Evolutionary conservation across 768 basidiomycete genomes (phyloP).

Genomic region (Agrocybe pediades): DNA sequence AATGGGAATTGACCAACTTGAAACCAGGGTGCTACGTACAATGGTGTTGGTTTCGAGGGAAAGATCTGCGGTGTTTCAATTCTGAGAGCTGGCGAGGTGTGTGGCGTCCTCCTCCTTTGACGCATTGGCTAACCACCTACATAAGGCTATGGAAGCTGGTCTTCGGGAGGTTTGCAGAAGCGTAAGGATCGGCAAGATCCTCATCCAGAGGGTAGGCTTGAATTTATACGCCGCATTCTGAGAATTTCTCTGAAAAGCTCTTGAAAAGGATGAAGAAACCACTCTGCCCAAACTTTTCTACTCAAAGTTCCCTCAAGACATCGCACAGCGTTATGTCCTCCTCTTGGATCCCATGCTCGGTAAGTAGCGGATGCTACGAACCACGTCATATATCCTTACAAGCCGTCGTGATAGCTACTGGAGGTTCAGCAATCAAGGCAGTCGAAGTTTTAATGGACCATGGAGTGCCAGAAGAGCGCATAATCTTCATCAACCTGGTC

Average conservation of each 20-base stretch:
- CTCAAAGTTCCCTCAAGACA: slow-evolving; percentile 93
- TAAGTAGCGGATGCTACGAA: not conserved
- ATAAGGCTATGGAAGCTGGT: slow-evolving; percentile 95
- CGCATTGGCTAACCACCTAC: not conserved
- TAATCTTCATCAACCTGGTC: slow-evolving; percentile 93
- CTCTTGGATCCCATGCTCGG: slow-evolving; percentile 47
- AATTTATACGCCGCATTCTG: not conserved
- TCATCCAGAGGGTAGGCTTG: slow-evolving; percentile 86
- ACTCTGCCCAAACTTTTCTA: slow-evolving; percentile 92
- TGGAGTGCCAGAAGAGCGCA: slow-evolving; percentile 92
- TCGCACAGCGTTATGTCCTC: slow-evolving; percentile 87
- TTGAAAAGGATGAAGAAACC: slow-evolving; percentile 91
- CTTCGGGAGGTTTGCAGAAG: slow-evolving; percentile 93
- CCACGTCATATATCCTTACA: not conserved
- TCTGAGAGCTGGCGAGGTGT: slow-evolving; percentile 88
- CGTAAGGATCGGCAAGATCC: slow-evolving; percentile 94
- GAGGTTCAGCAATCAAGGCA: slow-evolving; percentile 97
- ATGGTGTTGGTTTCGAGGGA: slow-evolving; percentile 94
- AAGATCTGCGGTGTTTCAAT: slow-evolving; percentile 97
- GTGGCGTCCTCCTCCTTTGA: not conserved
- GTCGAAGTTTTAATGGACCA: slow-evolving; percentile 92
- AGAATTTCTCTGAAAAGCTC: not conserved
- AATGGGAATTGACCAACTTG: slow-evolving; percentile 1
- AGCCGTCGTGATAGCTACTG: slow-evolving; percentile 63
- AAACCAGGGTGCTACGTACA: slow-evolving; percentile 74